Conservation (phyloP, 306 rosid species). For the Argentina anserina region DNA sequence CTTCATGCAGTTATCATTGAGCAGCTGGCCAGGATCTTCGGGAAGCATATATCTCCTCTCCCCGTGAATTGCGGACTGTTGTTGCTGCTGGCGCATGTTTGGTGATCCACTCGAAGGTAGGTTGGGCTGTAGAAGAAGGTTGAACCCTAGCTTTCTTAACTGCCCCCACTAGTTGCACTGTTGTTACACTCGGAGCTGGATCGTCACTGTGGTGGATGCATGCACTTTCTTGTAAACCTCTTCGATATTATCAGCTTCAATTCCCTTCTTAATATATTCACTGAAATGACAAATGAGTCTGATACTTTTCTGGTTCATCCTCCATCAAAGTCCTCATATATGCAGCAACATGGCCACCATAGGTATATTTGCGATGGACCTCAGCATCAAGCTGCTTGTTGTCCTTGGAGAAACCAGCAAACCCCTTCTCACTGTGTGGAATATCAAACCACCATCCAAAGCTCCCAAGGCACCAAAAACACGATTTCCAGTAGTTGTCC, state of each 20-base stretch:
- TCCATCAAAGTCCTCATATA: conserved; percentile 69
- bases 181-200: conserved; percentile 98
- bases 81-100: conserved; percentile 62
- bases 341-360: conserved; percentile 63
- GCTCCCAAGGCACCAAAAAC: conserved; percentile 94
- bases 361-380: conserved; percentile 77
- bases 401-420: conserved; percentile 75
- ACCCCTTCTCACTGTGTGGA: conserved; percentile 87
- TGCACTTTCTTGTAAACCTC: conserved; percentile 75
- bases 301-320: conserved; percentile 86
- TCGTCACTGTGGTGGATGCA: conserved; percentile 83
- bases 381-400: conserved; percentile 70
- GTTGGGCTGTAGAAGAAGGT: conserved; percentile 58
- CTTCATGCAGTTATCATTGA: conserved; percentile 77
- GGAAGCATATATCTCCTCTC: conserved; percentile 87
- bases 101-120: conserved; percentile 74
- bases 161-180: conserved; percentile 74
- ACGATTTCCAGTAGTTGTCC: conserved; percentile 85
- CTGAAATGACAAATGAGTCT: conserved; percentile 69
- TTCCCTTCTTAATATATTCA: conserved; percentile 59
- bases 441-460: conserved; percentile 89
- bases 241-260: conserved; percentile 57
- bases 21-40: conserved; percentile 93
- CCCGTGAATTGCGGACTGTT: conserved; percentile 52
- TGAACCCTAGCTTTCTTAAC: conserved; percentile 93